Base-by-base conservation (phyloP, 1,139 yeast species). In the Saccharomycopsis hybrid region DNA sequence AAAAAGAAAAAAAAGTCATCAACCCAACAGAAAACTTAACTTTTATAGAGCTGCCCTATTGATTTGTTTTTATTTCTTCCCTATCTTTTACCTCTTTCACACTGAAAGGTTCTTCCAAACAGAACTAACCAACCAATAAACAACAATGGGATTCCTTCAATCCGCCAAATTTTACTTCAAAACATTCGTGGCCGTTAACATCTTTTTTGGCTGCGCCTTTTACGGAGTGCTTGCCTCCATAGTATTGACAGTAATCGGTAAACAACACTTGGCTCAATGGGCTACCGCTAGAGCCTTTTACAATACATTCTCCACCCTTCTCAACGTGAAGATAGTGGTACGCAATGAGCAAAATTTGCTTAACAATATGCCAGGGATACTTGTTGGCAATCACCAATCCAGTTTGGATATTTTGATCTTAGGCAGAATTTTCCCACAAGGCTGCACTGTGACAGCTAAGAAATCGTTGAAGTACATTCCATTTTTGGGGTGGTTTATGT, bases 401-500 rank as follows among this genome's bases (percentile, higher is more conserved):
- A 90, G 89, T 36, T 69, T 92, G 58, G 98, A 92, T 64, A 78
- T 92, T 52, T 72, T 84, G 48, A 66, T 90, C 50, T 72, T 92
- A 59, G 97, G 96, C 27, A 78, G 76, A 58, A 66, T 87, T 41
- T 94, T 94, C 73, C 96, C 96, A 51, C 81, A 81, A 41, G 89
- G 88, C 47, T 88, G 90, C 68, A 84, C 94, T 5, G 96, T 94
- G 45, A 92, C 98, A 1, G 94, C 97, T 39, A 92, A 92, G 67
- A 82, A 79, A 63, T 83, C 87, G 4, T 74, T 92, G 60, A 82
- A 85, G 61, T 88, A 78, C 62, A 73, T 87, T 44, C 99, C 99
- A n/a, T 77, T 94, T 61, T 73, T 92, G 59, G 99, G 99, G 7
- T 90, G 97, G 97, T 92, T 89, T 68, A 83, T 92, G 98, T 63